These are phyloP conservation scores for Hylodesmum podocarpum DNA, from an alignment of 306 rosid species.

Conservation along the genomic window DNA sequence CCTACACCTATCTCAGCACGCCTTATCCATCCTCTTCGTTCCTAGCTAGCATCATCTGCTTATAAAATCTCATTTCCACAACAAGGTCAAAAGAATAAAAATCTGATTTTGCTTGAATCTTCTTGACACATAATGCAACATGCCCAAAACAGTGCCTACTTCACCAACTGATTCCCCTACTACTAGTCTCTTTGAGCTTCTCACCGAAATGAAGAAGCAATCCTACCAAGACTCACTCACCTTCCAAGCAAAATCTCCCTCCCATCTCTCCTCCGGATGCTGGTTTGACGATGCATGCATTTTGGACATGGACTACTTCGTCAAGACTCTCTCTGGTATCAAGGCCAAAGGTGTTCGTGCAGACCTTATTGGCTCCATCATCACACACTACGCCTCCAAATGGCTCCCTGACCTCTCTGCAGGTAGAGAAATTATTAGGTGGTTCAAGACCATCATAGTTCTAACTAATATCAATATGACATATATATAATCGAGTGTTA, in stretches of 20 bases:
- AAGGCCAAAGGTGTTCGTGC: slow-evolving; percentile 81
- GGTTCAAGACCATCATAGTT: not conserved
- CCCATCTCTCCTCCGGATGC: slow-evolving; percentile 59
- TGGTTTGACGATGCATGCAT: slow-evolving; percentile 91
- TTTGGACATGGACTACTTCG: slow-evolving; percentile 93
- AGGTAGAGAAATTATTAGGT: not conserved
- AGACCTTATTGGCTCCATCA: slow-evolving; percentile 77
- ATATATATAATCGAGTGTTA: too few relatives aligned
- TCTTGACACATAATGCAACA: slow-evolving; percentile 10
- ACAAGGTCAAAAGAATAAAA: slow-evolving; percentile 18
- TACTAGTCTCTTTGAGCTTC: slow-evolving; percentile 21
- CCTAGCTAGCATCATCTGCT: slow-evolving; percentile 23
- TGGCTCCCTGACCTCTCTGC: slow-evolving; percentile 91
- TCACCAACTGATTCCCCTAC: not conserved
- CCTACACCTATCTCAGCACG: not conserved
- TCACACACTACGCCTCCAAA: slow-evolving; percentile 87
- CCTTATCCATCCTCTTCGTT: slow-evolving; percentile 39
- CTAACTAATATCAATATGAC: not conserved
- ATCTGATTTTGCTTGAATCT: slow-evolving; percentile 6
- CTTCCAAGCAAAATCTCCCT: slow-evolving; percentile 48
- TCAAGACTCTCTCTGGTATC: slow-evolving; percentile 79
- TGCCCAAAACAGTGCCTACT: slow-evolving; percentile 15
- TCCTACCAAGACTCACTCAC: slow-evolving; percentile 31
- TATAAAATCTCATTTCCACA: slow-evolving; percentile 24
- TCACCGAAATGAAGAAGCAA: slow-evolving; percentile 40